phyloP scores from a whole-genome alignment of 106 monocot genomes.

The Dendrobium chrysotoxum region DNA sequence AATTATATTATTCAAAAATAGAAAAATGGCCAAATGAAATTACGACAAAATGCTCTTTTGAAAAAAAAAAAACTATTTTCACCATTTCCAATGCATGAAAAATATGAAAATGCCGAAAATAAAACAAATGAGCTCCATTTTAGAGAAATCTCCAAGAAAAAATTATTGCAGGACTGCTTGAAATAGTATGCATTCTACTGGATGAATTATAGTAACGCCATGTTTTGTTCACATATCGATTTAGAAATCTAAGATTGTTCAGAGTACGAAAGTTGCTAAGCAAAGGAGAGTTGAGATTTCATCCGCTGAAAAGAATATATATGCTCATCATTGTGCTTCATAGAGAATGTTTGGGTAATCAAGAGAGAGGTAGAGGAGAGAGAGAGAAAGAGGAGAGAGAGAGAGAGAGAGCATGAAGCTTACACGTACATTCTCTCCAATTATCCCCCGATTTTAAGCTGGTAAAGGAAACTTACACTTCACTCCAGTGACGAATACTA shows the following conservation, averaged over 20 bases:
- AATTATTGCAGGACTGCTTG: background rate
- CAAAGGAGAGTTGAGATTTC: too few species aligned
- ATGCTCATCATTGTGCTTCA: background rate
- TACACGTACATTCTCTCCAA: background rate
- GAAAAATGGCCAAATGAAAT: too few species aligned
- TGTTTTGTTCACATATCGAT: background rate
- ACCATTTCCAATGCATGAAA: background rate
- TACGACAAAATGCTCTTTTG: too few species aligned
- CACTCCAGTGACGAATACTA: background rate
- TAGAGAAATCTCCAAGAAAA: too few species aligned
- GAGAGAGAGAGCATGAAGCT: background rate
- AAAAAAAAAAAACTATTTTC: too few species aligned
- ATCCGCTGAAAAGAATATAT: too few species aligned
- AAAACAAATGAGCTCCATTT: background rate
- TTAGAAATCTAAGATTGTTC: slow-evolving; percentile 1
- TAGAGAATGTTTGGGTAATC: too few species aligned
- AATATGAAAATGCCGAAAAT: background rate
- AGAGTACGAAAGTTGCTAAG: background rate
- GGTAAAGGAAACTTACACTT: slow-evolving; percentile 1
- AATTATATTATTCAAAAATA: background rate
- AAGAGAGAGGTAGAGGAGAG: background rate
- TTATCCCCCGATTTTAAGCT: too few species aligned
- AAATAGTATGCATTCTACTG: background rate
- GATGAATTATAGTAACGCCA: background rate
- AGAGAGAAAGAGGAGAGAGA: background rate